Evolutionary conservation across 1,139 yeast genomes (phyloP).

Genomic region (Arxiozyma heterogenica): DNA sequence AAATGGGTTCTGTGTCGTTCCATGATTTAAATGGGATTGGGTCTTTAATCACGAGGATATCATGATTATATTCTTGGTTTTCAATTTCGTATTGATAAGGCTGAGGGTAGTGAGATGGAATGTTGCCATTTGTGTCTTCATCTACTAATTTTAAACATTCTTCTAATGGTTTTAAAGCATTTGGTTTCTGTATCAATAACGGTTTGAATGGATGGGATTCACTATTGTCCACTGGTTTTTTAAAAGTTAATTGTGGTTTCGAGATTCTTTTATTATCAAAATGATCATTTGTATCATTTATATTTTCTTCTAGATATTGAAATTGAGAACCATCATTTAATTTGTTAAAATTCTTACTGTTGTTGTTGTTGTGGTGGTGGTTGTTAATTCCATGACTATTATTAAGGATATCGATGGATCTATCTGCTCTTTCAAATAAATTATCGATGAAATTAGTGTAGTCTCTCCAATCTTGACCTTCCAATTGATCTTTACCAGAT

Average conservation of each 20-base stretch:
- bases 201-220: constrained; percentile 73
- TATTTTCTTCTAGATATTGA: constrained; percentile 44
- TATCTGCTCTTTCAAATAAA: constrained; percentile 66
- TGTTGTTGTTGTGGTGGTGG: constrained; percentile 1
- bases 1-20: constrained; percentile 53
- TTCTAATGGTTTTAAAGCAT: constrained; percentile 49
- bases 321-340: constrained; percentile 12
- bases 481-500: constrained; percentile 37
- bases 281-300: constrained; percentile 19
- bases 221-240: constrained; percentile 53
- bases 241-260: constrained; percentile 69
- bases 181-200: constrained; percentile 58
- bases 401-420: constrained; percentile 44
- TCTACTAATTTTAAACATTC: constrained; percentile 40
- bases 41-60: constrained; percentile 39
- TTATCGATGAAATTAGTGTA: constrained; percentile 58
- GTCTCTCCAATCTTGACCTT: constrained; percentile 48
- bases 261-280: constrained; percentile 31
- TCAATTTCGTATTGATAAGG: constrained; percentile 79
- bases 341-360: too few relatives aligned
- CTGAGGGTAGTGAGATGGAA: constrained; percentile 60
- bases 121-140: constrained; percentile 29
- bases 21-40: constrained; percentile 57
- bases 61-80: constrained; percentile 58
- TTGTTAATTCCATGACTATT: constrained; percentile 15